Base-by-base conservation (phyloP, 345 rosid species). In the Pistacia vera region DNA sequence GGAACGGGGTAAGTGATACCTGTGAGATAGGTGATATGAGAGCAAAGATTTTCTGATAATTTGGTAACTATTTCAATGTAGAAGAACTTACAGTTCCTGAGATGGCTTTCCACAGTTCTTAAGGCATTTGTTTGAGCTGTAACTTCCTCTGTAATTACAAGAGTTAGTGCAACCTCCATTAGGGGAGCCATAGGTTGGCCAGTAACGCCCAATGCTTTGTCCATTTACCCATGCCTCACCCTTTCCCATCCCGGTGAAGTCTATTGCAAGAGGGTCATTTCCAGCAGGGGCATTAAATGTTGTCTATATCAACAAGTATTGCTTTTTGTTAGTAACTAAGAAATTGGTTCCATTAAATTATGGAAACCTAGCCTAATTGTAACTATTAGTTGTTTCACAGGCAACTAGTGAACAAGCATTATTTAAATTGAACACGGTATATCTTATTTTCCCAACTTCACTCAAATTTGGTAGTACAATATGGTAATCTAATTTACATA, bases 211-310 rank as follows among this genome's bases (percentile, higher is more conserved):
- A 70, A 93, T 93, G 82, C 99, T 93, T 82, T 92, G 94, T 77
- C 98, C 98, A 35, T 95, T 95, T 71, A 95, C 93, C 99, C 99
- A 95, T 13, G 98, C 99, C 81, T 88, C 91, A 16, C 99, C 99
- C 81, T 95, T 95, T 30, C 94, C 97, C 94, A 91, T 83, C 51
- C 97, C 98, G 0, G 90, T 86, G 85, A 93, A 93, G 88, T 95
- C 98, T 68, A 95, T 71, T 18, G 98, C 98, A 33, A 93, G 79
- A 2, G 99, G 94, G 60, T 84, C 87, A 51, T 80, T 81, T 2
- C 97, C 97, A 54, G 85, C 83, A 14, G 98, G 98, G 68, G 90
- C 88, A 71, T 85, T 83, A 72, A 95, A 88, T 54, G 77, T 86
- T 12, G 91, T 93, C 99, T 95, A 84, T 59, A 68, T 63, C 59